These are phyloP conservation scores for Firmiana major DNA, from an alignment of 345 rosid species.

Conservation along the genomic window DNA sequence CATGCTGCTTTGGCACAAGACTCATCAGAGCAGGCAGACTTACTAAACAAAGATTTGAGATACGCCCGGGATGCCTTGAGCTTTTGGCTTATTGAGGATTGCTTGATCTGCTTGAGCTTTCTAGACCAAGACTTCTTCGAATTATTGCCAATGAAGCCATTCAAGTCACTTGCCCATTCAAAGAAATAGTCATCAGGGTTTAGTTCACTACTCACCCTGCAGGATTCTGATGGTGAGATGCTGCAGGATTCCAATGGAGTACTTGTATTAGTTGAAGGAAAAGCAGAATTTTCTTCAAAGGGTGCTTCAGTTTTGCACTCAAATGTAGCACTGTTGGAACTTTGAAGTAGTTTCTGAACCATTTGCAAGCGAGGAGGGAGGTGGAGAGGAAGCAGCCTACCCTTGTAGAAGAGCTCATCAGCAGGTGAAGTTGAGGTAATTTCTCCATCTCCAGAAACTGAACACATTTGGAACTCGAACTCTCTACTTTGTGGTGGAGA, in stretches of 20 bases:
- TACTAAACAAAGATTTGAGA: conserved; percentile 56
- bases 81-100: conserved; percentile 52
- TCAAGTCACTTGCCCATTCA: conserved; percentile 54
- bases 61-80: conserved; percentile 60
- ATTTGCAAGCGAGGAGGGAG: conserved; percentile 76
- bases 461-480: conserved; percentile 83
- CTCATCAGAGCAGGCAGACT: conserved; percentile 53
- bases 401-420: conserved; percentile 92
- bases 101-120: conserved; percentile 55
- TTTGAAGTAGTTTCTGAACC: conserved; percentile 67
- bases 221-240: conserved; percentile 49
- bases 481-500: conserved; percentile 68
- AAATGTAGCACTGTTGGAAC: background rate
- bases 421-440: conserved; percentile 50
- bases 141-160: conserved; percentile 34
- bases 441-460: conserved; percentile 34
- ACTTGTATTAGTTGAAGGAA: conserved; percentile 21
- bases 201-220: conserved; percentile 55
- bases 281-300: conserved; percentile 22
- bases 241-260: conserved; percentile 36
- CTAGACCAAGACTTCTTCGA: conserved; percentile 41
- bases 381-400: conserved; percentile 94
- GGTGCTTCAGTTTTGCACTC: conserved; percentile 16
- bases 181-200: conserved; percentile 52
- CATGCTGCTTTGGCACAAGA: conserved; percentile 35